Conservation (phyloP, 331 rosid species). For the Pyrus hybrid region DNA sequence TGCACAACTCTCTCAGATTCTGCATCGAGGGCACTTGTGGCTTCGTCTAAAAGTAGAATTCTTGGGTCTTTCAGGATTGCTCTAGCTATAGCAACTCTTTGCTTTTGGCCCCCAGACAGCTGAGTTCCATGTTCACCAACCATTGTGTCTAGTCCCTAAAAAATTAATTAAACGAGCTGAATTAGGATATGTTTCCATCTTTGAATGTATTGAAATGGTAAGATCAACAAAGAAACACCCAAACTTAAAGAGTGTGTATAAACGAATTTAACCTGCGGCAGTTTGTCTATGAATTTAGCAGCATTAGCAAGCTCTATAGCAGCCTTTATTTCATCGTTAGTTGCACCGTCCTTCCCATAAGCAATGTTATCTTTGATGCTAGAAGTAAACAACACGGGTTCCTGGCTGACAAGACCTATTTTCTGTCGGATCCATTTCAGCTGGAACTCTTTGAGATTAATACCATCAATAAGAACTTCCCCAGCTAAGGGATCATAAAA, state of each 20-base stretch:
- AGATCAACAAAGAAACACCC: too few species aligned
- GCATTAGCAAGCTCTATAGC: constrained; percentile 73
- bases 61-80: constrained; percentile 42
- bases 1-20: constrained; percentile 42
- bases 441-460: constrained; percentile 54
- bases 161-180: not conserved
- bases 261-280: constrained; percentile 44
- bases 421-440: too few species aligned
- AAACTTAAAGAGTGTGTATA: not conserved
- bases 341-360: constrained; percentile 65
- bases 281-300: constrained; percentile 59
- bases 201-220: not conserved
- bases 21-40: constrained; percentile 44
- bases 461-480: constrained; percentile 62
- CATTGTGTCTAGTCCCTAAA: constrained; percentile 70
- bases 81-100: constrained; percentile 48
- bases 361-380: constrained; percentile 77
- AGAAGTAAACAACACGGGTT: constrained; percentile 58
- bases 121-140: constrained; percentile 79
- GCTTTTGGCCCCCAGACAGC: constrained; percentile 30
- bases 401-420: constrained; percentile 84
- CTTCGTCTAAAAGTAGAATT: constrained; percentile 40
- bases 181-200: not conserved
- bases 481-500: constrained; percentile 82
- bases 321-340: constrained; percentile 49